phyloP scores from a whole-genome alignment of 75 land plant species.

The Chamaecyparis obtusa region DNA sequence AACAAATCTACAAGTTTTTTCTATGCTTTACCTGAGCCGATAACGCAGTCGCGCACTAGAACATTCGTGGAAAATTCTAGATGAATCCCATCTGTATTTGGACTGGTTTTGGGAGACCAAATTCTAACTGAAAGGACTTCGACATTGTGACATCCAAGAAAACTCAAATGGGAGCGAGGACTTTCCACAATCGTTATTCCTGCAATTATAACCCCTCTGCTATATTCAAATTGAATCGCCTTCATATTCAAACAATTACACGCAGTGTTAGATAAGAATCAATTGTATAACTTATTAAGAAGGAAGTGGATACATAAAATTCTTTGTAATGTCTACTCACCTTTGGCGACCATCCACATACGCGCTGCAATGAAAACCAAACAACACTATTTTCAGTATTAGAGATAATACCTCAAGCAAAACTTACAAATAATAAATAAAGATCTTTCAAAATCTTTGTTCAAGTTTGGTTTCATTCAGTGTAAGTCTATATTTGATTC shows the following conservation, averaged over 20 bases:
- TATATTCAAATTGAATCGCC: slow-evolving; percentile 6
- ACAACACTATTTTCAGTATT: background rate
- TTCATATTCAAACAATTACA: background rate
- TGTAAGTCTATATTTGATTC: too few species aligned
- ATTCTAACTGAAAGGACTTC: slow-evolving; percentile 23
- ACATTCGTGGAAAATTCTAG: slow-evolving; percentile 16
- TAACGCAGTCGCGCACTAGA: slow-evolving; percentile 19
- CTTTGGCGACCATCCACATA: background rate
- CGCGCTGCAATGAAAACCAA: background rate
- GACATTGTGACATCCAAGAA: slow-evolving; percentile 37
- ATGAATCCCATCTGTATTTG: slow-evolving; percentile 50
- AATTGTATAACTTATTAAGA: background rate
- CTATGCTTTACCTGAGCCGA: slow-evolving; percentile 23
- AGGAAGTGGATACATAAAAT: background rate
- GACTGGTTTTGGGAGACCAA: slow-evolving; percentile 31
- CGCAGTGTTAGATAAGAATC: background rate
- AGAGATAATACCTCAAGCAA: background rate
- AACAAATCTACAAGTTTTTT: background rate
- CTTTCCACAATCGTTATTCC: background rate
- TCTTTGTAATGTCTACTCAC: background rate
- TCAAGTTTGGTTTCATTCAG: too few species aligned
- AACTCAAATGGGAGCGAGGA: slow-evolving; percentile 11
- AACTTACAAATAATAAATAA: background rate
- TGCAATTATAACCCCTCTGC: background rate
- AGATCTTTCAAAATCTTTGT: background rate